Evolutionary conservation across 208 protist genomes (phyloP).

Genomic region (Entamoeba moshkovskii): DNA sequence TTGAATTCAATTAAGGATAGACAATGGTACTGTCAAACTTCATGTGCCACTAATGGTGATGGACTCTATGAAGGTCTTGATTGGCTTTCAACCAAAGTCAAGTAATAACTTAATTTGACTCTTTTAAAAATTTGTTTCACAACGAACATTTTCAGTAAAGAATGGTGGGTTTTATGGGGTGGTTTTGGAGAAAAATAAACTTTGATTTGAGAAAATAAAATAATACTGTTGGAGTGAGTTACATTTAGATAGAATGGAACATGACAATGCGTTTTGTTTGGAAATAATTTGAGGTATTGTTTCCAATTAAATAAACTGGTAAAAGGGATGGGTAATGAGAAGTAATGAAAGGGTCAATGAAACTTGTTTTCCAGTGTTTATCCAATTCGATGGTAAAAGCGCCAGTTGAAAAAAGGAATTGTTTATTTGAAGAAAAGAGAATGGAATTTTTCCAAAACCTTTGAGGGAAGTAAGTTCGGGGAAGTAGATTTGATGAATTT

Average conservation of each 20-base stretch:
- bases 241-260: too few species aligned
- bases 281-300: too few species aligned
- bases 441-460: not conserved
- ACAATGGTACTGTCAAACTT: not conserved
- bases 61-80: not conserved
- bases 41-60: not conserved
- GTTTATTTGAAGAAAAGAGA: not conserved
- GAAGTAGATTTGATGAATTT: not conserved
- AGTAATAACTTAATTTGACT: not conserved
- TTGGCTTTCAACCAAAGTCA: not conserved
- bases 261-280: too few species aligned
- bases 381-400: not conserved
- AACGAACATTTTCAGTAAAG: too few species aligned
- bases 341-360: too few species aligned
- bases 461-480: not conserved
- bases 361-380: not conserved
- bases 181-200: too few species aligned
- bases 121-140: too few species aligned
- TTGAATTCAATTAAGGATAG: not conserved
- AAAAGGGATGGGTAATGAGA: too few species aligned
- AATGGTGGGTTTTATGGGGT: too few species aligned
- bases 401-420: not conserved
- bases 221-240: too few species aligned
- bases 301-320: too few species aligned
- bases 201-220: too few species aligned